Percentiles rank a stretch among this genome's conserved stretches.
These are phyloP conservation scores for Camptophora hylomeconis DNA, from an alignment of 2,329 filamentous ascomycete genomes.

Conservation along the genomic window DNA sequence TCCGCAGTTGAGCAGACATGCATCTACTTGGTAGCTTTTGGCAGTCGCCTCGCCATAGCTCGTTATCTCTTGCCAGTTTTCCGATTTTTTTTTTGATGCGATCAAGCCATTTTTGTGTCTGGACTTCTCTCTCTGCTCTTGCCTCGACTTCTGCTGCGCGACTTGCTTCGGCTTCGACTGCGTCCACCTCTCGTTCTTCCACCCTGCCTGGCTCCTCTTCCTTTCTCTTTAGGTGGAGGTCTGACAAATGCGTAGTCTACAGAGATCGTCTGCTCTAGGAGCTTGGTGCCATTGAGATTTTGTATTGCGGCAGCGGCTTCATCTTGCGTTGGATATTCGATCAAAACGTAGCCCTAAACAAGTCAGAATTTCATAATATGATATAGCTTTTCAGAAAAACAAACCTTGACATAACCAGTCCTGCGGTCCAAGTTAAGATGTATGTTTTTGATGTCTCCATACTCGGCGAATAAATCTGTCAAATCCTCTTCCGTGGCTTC, in stretches of 20 bases:
- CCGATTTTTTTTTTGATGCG: not conserved
- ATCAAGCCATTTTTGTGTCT: not conserved
- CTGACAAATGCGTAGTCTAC: slow-evolving; percentile 56
- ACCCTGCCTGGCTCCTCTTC: slow-evolving; percentile 22
- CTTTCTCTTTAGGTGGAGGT: slow-evolving; percentile 40
- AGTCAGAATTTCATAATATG: slow-evolving; percentile 1
- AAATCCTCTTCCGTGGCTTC: slow-evolving; percentile 56
- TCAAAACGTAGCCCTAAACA: slow-evolving; percentile 49
- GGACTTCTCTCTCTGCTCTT: slow-evolving; percentile 19
- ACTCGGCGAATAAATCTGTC: slow-evolving; percentile 52
- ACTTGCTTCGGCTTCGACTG: slow-evolving; percentile 32
- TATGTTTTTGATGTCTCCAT: slow-evolving; percentile 54
- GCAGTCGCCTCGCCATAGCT: no score
- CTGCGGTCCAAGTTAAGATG: slow-evolving; percentile 53
- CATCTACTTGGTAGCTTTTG: no score
- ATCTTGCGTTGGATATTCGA: slow-evolving; percentile 51
- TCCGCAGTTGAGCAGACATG: no score
- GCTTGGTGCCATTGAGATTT: slow-evolving; percentile 45
- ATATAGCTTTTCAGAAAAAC: slow-evolving; percentile 14
- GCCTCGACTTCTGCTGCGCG: slow-evolving; percentile 30
- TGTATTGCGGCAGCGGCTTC: slow-evolving; percentile 53
- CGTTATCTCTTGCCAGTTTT: not conserved
- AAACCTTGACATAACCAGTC: slow-evolving; percentile 56
- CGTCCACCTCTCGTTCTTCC: slow-evolving; percentile 30
- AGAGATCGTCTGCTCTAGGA: slow-evolving; percentile 52